Evolutionary conservation across 148 eudicot genomes (phyloP), one percentile per base, ranked within the genome.

Genomic region (Silene uniflora): DNA sequence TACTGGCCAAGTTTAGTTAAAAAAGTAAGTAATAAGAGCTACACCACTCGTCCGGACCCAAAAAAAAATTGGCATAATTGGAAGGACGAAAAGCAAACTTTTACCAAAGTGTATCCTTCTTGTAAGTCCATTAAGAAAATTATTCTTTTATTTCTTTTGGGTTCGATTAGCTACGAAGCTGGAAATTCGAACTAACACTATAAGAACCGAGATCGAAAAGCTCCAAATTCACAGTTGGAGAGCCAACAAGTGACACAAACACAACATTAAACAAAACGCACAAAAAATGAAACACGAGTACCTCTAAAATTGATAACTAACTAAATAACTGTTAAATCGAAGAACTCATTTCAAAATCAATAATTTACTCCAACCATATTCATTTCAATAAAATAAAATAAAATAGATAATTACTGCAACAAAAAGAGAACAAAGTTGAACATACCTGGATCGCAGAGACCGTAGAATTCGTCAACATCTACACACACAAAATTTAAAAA

Each of bases 391-490:
- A 32, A 32, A 32, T 32, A 32, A 39, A 39, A 35, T 35, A 35
- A 35, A 35, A 35, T 61, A 54, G 19, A 52, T 49, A 60, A 63
- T 17, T 54, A 7, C 56, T 60, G 69, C 13, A 70, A 39, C 17
- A 52, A 76, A 32, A 62, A 25, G 10, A 35, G 44, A 67, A 70
- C 14, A 72, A 10, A 61, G 23, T 32, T 9, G 2, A 22, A 52
- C 71, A 76, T 80, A 95, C 98, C 98, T 76, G 97, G 98, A 88
- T 92, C 96, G 77, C 98, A 95, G 71, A 89, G 91, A 13, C 88
- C 86, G 52, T 89, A 95, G 60, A 95, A 95, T 77, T 90, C 96
- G 47, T 95, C 97, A 74, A 95, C 98, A 84, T 95, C 98, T 95
- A 86, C 58, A 13, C 6, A 9, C 10, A 10, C 52, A 52, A 62